Evolutionary conservation across 129 eudicot genomes (phyloP).

Genomic region (Flaveria ramosissima): DNA sequence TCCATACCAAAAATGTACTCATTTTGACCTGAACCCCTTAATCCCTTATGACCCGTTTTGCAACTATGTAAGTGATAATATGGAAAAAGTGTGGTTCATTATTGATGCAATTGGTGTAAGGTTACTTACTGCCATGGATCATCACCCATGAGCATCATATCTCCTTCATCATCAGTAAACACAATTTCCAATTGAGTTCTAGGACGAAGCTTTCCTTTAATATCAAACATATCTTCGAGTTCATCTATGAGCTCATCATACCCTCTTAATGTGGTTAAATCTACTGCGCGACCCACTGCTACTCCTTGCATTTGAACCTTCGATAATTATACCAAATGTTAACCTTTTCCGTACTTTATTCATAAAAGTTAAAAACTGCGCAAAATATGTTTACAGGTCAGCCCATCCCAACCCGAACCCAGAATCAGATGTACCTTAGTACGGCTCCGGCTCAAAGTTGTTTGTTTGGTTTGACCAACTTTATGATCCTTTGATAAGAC

Average conservation of each 20-base stretch:
- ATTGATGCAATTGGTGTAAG: constrained; percentile 7
- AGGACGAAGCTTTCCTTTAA: constrained; percentile 69
- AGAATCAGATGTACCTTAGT: constrained; percentile 61
- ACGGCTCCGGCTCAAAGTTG: constrained; percentile 65
- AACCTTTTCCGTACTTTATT: constrained; percentile 1
- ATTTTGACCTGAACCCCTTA: not conserved
- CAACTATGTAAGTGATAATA: not conserved
- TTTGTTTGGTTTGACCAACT: constrained; percentile 61
- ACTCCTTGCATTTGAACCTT: constrained; percentile 97
- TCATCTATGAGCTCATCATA: constrained; percentile 63
- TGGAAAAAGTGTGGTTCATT: not conserved
- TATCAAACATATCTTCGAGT: constrained; percentile 77
- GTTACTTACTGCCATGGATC: constrained; percentile 90
- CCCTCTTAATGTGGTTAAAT: constrained; percentile 57
- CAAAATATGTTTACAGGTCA: not conserved
- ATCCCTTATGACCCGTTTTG: not conserved
- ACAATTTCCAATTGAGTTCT: constrained; percentile 76
- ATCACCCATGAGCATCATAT: constrained; percentile 95
- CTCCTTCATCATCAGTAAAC: constrained; percentile 93
- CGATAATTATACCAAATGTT: not conserved
- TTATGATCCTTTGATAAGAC: constrained; percentile 51
- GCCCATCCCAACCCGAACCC: not conserved
- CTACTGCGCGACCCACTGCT: constrained; percentile 85
- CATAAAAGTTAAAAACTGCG: not conserved
- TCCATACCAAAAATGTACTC: not conserved